Evolutionary conservation across 2,329 filamentous ascomycete species (phyloP).

Genomic region (Metarhizium robertsii): DNA sequence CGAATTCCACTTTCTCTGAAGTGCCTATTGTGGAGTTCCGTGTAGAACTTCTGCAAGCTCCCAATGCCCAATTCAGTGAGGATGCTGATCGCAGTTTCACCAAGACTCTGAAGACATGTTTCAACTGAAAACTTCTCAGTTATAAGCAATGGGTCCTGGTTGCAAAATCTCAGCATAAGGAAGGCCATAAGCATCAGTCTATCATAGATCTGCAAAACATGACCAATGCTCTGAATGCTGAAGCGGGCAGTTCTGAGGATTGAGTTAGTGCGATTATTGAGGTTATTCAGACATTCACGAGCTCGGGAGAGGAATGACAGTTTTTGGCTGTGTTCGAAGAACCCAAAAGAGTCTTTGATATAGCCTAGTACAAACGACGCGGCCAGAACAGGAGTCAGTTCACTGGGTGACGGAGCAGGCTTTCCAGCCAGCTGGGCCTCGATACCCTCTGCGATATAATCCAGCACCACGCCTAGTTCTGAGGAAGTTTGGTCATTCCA

Average conservation of each 20-base stretch:
- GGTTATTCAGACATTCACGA: slow-evolving; percentile 32
- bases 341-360: slow-evolving; percentile 31
- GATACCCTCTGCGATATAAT: slow-evolving; percentile 44
- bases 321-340: slow-evolving; percentile 23
- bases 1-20: slow-evolving; percentile 43
- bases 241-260: slow-evolving; percentile 6
- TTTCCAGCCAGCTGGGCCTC: slow-evolving; percentile 9
- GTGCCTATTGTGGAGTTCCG: slow-evolving; percentile 33
- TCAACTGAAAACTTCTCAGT: slow-evolving; percentile 36
- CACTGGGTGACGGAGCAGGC: neutral
- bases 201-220: slow-evolving; percentile 18
- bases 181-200: slow-evolving; percentile 23
- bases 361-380: slow-evolving; percentile 40
- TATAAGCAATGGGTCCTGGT: slow-evolving; percentile 20
- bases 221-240: slow-evolving; percentile 1
- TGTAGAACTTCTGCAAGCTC: slow-evolving; percentile 36
- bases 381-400: slow-evolving; percentile 16
- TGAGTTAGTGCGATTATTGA: slow-evolving; percentile 23
- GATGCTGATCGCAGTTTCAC: slow-evolving; percentile 25
- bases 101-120: slow-evolving; percentile 33
- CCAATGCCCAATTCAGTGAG: slow-evolving; percentile 34
- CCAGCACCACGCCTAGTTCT: slow-evolving; percentile 51
- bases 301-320: slow-evolving; percentile 34
- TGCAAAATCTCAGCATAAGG: slow-evolving; percentile 34
- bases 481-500: slow-evolving; percentile 53